Percentiles rank a stretch among this genome's conserved stretches.
Conservation (phyloP, 228 moss, liverwort and hornwort species). For the Sphagnum fallax region DNA sequence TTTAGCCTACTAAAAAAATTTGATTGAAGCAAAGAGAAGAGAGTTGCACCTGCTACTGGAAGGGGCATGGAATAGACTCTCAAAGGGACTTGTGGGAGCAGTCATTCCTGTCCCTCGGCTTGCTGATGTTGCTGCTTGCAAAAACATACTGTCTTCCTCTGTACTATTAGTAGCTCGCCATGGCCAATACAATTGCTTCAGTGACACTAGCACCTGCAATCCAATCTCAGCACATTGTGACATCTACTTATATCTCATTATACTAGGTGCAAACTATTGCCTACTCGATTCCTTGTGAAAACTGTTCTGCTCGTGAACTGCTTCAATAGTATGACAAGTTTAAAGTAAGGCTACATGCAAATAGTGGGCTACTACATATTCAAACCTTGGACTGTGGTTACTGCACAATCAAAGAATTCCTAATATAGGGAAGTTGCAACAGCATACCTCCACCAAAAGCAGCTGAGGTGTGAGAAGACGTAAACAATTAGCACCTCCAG, state of each 20-base stretch:
- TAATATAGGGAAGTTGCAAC: not conserved
- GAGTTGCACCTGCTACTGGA: conserved; percentile 60
- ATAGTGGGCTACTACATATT: too few relatives aligned
- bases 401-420: too few relatives aligned
- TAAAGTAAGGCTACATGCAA: too few relatives aligned
- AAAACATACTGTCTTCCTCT: conserved; percentile 71
- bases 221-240: not conserved
- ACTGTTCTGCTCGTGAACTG: too few relatives aligned
- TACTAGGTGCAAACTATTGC: too few relatives aligned
- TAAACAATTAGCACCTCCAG: conserved; percentile 15
- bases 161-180: conserved; percentile 76
- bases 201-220: conserved; percentile 30
- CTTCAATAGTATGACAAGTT: too few relatives aligned
- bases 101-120: conserved; percentile 66
- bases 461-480: conserved; percentile 60
- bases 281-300: too few relatives aligned
- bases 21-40: not conserved
- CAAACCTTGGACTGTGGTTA: too few relatives aligned
- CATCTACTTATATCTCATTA: not conserved
- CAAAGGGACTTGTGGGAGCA: conserved; percentile 51
- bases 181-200: conserved; percentile 75
- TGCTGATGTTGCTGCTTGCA: conserved; percentile 87
- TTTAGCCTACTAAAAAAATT: too few relatives aligned
- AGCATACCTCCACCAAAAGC: conserved; percentile 62
- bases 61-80: conserved; percentile 79